Evolutionary conservation across 2,329 filamentous ascomycete species (phyloP), one percentile per base, ranked within the genome.

Genomic region (Cladobotryum mycophilum): DNA sequence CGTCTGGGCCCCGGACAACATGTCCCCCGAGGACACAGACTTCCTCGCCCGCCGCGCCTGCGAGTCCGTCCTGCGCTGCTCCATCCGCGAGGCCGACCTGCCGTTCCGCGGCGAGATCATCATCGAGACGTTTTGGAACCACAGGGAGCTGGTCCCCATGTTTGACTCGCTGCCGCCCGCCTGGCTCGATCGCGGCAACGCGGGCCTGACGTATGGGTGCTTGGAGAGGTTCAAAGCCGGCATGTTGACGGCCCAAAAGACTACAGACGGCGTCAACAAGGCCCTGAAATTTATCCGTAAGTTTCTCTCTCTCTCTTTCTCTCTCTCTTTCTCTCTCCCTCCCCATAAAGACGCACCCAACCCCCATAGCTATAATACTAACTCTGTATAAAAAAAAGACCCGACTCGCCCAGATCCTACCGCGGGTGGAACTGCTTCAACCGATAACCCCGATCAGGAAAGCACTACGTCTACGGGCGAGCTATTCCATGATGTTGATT

Each of bases 161-260:
- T 62, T 68, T 22, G 72, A 73, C 36, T 67, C 70, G 8, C 66
- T 70, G 0, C 70, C 70, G 2, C 62, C 65, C 12, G 71, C 73
- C 35, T 68, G 64, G 61, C 69, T 71, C 3, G 69, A 73, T 52
- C 71, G 77, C 1, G 67, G 79, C 4, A 70, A 72, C 14, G 75
- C 75, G 3, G 73, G 75, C 45, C 65, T 78, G 33, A 72, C 72
- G 4, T 76, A 75, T 53, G 76, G 75, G 56, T 80, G 76, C 53
- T 63, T 81, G 6, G 63, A 68, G 34, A 62, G 69, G 35, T 80
- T 74, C 72, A 77, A 65, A 58, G 62, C 58, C 45, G 67, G 66
- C 37, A 61, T 77, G 25, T 67, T 72, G 34, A 63, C 65, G 41
- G 65, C 68, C 8, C 58, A 67, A 64, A 61, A 59, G 56, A 61